phyloP scores from a whole-genome alignment of 2,329 filamentous ascomycete genomes.

The Ceratocystis colombiana region DNA sequence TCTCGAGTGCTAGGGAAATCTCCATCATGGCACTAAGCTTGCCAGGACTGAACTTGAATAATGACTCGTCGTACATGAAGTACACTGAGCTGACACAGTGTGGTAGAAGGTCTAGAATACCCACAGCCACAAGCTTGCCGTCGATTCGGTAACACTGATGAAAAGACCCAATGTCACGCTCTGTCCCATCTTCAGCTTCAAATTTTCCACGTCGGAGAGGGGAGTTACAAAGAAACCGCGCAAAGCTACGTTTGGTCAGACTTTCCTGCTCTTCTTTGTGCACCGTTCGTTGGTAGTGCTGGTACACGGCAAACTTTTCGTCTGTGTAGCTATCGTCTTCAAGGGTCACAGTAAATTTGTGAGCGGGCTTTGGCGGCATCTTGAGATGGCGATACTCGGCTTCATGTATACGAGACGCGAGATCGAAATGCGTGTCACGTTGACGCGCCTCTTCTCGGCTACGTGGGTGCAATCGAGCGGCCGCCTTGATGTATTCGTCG shows the following conservation, averaged over 20 bases:
- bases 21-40: conserved; percentile 68
- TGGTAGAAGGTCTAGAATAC: conserved; percentile 66
- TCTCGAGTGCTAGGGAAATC: conserved; percentile 58
- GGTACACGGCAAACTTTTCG: conserved; percentile 64
- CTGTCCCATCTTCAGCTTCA: conserved; percentile 40
- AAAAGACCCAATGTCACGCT: conserved; percentile 56
- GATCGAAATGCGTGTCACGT: conserved; percentile 56
- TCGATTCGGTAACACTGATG: conserved; percentile 77
- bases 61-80: conserved; percentile 68
- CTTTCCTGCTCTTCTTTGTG: conserved; percentile 53
- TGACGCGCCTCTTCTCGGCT: conserved; percentile 55
- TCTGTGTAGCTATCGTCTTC: conserved; percentile 61
- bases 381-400: conserved; percentile 48
- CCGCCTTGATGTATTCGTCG: conserved; percentile 54
- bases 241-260: conserved; percentile 43
- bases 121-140: conserved; percentile 63
- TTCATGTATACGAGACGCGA: conserved; percentile 59
- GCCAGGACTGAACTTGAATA: conserved; percentile 58
- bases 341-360: conserved; percentile 58
- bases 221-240: conserved; percentile 62
- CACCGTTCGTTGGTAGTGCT: conserved; percentile 64
- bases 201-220: conserved; percentile 46
- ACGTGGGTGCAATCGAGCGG: conserved; percentile 53
- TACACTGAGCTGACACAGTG: conserved; percentile 72
- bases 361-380: conserved; percentile 52